phyloP scores from a whole-genome alignment of 805 yeast genomes.

The Cephaloascus albidus region DNA sequence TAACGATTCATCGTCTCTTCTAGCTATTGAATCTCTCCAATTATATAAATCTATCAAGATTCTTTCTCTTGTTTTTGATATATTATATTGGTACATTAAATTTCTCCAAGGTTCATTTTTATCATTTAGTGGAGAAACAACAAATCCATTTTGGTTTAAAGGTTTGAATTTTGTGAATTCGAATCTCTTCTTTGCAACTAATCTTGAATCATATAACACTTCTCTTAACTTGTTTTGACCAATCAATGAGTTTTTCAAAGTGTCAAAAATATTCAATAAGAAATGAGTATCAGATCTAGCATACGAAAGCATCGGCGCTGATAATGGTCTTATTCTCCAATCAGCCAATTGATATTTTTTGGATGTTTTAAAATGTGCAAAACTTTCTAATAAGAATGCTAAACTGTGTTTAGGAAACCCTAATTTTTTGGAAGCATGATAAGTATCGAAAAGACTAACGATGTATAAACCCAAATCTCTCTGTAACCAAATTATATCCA shows the following conservation, averaged over 20 bases:
- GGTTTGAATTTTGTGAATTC: constrained; percentile 70
- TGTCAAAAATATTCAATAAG: constrained; percentile 69
- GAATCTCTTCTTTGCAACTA: constrained; percentile 72
- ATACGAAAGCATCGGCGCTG: constrained; percentile 66
- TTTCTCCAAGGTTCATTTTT: constrained; percentile 59
- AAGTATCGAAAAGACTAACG: constrained; percentile 88
- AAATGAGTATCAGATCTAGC: constrained; percentile 97
- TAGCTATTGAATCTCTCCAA: constrained; percentile 81
- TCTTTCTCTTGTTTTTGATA: constrained; percentile 43
- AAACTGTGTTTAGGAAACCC: constrained; percentile 76
- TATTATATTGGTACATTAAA: constrained; percentile 54
- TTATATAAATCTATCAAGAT: constrained; percentile 53
- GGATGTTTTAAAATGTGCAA: constrained; percentile 78
- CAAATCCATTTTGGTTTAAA: constrained; percentile 14
- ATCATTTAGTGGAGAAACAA: constrained; percentile 39
- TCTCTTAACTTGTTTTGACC: constrained; percentile 39
- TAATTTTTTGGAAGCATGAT: constrained; percentile 75
- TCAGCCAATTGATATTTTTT: constrained; percentile 95
- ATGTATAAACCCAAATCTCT: constrained; percentile 88
- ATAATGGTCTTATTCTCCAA: constrained; percentile 88
- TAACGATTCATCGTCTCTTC: constrained; percentile 74
- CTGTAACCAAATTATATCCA: constrained; percentile 97
- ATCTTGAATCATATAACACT: constrained; percentile 67
- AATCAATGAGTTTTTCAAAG: constrained; percentile 54
- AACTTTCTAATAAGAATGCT: constrained; percentile 73